These are phyloP conservation scores for Linaria vulgaris DNA, from an alignment of 257 asterid species.

Conservation along the genomic window DNA sequence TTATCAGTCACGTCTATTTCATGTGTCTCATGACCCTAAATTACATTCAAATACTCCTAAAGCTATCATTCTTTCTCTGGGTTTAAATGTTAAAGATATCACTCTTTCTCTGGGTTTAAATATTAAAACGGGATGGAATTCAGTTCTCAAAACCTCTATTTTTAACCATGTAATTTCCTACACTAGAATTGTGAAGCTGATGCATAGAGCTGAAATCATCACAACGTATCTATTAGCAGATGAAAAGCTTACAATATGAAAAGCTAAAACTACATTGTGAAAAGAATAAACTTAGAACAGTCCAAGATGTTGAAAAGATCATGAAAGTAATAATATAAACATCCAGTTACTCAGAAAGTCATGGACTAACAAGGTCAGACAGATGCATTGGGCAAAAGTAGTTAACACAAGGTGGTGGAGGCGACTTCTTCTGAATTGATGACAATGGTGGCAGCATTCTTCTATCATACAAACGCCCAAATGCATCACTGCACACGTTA, in stretches of 20 bases:
- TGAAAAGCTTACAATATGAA: slow-evolving; percentile 23
- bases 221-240: not conserved
- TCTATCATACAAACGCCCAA: slow-evolving; percentile 97
- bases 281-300: not conserved
- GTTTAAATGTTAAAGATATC: not conserved
- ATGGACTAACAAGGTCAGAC: slow-evolving; percentile 68
- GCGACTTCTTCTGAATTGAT: slow-evolving; percentile 73
- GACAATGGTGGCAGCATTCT: slow-evolving; percentile 96
- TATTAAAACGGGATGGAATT: not conserved
- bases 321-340: slow-evolving; percentile 4
- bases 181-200: not conserved
- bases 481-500: slow-evolving; percentile 76
- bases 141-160: slow-evolving; percentile 5
- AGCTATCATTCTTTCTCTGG: too few species aligned
- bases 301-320: slow-evolving; percentile 11
- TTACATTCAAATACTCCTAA: not conserved
- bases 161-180: not conserved
- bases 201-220: slow-evolving; percentile 7
- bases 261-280: slow-evolving; percentile 9
- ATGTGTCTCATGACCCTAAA: not conserved
- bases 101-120: not conserved
- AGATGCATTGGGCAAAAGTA: slow-evolving; percentile 98
- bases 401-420: slow-evolving; percentile 91
- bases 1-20: not conserved
- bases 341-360: slow-evolving; percentile 25